phyloP scores from a whole-genome alignment of 768 basidiomycete genomes.

The Rhodocollybia butyracea region DNA sequence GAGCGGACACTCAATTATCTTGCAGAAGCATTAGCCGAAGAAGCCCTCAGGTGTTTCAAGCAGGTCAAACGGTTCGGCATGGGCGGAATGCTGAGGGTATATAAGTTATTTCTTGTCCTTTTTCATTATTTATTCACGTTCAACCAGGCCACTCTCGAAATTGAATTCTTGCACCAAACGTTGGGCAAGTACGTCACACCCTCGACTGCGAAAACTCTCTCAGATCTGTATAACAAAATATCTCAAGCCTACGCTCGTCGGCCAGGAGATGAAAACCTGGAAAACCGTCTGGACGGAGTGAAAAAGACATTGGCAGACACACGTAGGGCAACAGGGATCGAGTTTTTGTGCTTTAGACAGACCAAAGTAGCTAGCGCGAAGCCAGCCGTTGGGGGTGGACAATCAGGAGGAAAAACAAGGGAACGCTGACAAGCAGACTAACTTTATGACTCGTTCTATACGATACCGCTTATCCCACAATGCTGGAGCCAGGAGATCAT shows the following conservation, averaged over 20 bases:
- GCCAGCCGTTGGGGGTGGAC: background rate
- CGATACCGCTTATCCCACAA: too few relatives aligned
- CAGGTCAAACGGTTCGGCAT: conserved; percentile 92
- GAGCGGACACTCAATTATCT: conserved; percentile 79
- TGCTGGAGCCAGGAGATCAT: too few relatives aligned
- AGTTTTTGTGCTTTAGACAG: conserved; percentile 91
- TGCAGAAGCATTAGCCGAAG: conserved; percentile 78
- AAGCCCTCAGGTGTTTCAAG: conserved; percentile 82
- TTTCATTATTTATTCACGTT: background rate
- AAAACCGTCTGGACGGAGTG: conserved; percentile 84
- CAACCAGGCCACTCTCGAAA: conserved; percentile 96
- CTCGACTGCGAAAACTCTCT: conserved; percentile 76
- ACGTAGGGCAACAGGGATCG: conserved; percentile 86
- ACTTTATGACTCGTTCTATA: too few relatives aligned
- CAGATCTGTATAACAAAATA: conserved; percentile 92
- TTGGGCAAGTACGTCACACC: conserved; percentile 85
- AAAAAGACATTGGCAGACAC: conserved; percentile 89
- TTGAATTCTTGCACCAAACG: conserved; percentile 98
- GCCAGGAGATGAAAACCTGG: conserved; percentile 82
- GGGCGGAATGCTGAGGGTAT: conserved; percentile 95
- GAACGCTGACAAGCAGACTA: too few relatives aligned
- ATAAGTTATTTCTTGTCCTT: conserved; percentile 10
- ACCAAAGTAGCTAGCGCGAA: conserved; percentile 40
- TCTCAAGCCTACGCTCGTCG: conserved; percentile 88
- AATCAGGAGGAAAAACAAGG: background rate